Evolutionary conservation across 441 rosid species (phyloP).

Genomic region (Macaranga tanarius): DNA sequence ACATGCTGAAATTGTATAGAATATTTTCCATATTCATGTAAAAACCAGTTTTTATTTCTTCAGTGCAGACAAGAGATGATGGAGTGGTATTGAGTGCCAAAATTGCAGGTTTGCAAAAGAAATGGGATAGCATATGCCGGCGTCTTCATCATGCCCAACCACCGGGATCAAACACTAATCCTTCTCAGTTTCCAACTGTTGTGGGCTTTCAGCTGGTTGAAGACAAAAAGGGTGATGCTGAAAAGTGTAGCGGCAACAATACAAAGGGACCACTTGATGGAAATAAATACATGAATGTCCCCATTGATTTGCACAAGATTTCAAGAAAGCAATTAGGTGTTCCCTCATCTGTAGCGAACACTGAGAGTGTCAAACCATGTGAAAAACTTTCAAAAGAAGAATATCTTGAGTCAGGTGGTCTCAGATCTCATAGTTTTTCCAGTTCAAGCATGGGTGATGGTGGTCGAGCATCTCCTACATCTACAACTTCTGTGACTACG

Average conservation of each 20-base stretch:
- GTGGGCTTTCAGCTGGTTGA: conserved; percentile 34
- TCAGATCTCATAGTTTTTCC: conserved; percentile 44
- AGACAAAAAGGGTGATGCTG: conserved; percentile 33
- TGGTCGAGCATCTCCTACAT: conserved; percentile 46
- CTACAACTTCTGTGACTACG: conserved; percentile 56
- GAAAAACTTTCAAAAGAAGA: conserved; percentile 37
- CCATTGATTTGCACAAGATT: conserved; percentile 28
- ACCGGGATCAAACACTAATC: conserved; percentile 25
- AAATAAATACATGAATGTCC: conserved; percentile 20
- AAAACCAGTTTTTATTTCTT: conserved; percentile 40
- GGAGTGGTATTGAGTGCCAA: conserved; percentile 35
- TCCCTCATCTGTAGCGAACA: conserved; percentile 26
- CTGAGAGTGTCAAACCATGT: conserved; percentile 31
- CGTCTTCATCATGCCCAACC: conserved; percentile 34
- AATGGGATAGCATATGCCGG: conserved; percentile 47
- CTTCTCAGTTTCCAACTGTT: conserved; percentile 30
- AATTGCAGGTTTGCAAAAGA: conserved; percentile 37
- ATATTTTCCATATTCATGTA: conserved; percentile 28
- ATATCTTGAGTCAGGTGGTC: conserved; percentile 36
- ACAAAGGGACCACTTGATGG: conserved; percentile 16
- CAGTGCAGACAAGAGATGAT: conserved; percentile 76
- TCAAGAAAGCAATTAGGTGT: conserved; percentile 18
- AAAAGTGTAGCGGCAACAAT: conserved; percentile 21
- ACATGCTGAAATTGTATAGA: conserved; percentile 2
- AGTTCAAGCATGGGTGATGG: conserved; percentile 49